phyloP scores from a whole-genome alignment of 768 basidiomycete genomes.

The Sporobolomyces roseus region DNA sequence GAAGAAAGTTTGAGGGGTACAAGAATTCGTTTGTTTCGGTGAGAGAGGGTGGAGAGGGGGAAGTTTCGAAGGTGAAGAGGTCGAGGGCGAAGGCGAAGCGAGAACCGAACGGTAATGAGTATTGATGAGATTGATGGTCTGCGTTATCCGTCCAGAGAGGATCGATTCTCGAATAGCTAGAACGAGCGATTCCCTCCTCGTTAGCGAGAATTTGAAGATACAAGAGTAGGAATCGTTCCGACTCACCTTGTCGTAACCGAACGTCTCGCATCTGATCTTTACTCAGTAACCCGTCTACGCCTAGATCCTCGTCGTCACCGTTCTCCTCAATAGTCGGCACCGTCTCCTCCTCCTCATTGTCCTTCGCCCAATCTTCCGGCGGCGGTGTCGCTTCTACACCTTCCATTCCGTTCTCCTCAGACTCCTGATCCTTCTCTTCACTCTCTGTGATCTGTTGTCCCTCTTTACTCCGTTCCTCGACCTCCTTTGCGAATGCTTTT shows the following conservation, averaged over 20 bases:
- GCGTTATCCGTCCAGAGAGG: conserved; percentile 69
- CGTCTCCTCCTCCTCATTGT: conserved; percentile 3
- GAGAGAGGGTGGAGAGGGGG: not conserved
- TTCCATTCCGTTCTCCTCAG: conserved; percentile 24
- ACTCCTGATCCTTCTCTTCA: not conserved
- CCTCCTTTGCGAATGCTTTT: conserved; percentile 30
- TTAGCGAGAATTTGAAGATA: no score
- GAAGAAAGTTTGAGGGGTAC: conserved; percentile 24
- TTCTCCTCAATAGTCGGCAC: not conserved
- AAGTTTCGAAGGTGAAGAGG: not conserved
- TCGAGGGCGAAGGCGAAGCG: conserved; percentile 31
- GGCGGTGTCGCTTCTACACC: conserved; percentile 36
- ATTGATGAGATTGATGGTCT: conserved; percentile 65
- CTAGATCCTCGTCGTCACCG: not conserved
- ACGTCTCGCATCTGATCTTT: conserved; percentile 9
- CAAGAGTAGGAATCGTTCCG: not conserved
- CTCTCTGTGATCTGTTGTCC: not conserved
- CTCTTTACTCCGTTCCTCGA: not conserved
- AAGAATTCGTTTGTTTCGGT: not conserved
- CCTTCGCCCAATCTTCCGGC: not conserved
- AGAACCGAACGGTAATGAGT: conserved; percentile 73
- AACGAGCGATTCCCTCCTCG: not conserved
- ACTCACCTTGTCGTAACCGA: conserved; percentile 18
- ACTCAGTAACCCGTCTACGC: not conserved
- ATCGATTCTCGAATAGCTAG: conserved; percentile 68